These are phyloP conservation scores for Annulohypoxylon maeteangense DNA, from an alignment of 495 filamentous ascomycete species.

Conservation along the genomic window DNA sequence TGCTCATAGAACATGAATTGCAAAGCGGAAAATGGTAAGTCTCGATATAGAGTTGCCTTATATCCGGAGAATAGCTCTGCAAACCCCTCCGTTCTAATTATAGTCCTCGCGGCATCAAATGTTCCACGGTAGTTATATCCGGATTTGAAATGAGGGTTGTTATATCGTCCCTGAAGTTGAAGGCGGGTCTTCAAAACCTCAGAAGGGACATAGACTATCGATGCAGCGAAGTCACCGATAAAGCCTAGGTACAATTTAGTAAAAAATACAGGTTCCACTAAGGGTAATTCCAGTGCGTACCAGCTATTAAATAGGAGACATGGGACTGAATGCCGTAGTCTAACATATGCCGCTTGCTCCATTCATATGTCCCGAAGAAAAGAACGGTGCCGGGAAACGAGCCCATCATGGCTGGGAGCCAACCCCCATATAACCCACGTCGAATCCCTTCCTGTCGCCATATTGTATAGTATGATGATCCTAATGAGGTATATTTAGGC, in stretches of 20 bases:
- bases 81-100: constrained; percentile 82
- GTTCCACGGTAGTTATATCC: constrained; percentile 94
- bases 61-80: constrained; percentile 92
- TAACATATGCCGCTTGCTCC: constrained; percentile 88
- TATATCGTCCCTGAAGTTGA: constrained; percentile 92
- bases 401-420: constrained; percentile 86
- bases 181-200: constrained; percentile 96
- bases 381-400: constrained; percentile 94
- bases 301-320: constrained; percentile 85
- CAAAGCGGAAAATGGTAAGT: constrained; percentile 93
- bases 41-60: constrained; percentile 91
- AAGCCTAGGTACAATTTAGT: constrained; percentile 69
- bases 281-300: constrained; percentile 54
- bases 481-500: constrained; percentile 89
- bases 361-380: constrained; percentile 97
- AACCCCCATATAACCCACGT: constrained; percentile 92
- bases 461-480: constrained; percentile 89
- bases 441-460: constrained; percentile 89
- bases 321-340: constrained; percentile 81
- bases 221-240: constrained; percentile 89
- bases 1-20: constrained; percentile 99
- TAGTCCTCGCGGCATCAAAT: constrained; percentile 81
- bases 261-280: neutral
- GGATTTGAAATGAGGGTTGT: constrained; percentile 91
- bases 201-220: constrained; percentile 91